Conservation (phyloP, 768 basidiomycete species). For the Naganishia randhawae region DNA sequence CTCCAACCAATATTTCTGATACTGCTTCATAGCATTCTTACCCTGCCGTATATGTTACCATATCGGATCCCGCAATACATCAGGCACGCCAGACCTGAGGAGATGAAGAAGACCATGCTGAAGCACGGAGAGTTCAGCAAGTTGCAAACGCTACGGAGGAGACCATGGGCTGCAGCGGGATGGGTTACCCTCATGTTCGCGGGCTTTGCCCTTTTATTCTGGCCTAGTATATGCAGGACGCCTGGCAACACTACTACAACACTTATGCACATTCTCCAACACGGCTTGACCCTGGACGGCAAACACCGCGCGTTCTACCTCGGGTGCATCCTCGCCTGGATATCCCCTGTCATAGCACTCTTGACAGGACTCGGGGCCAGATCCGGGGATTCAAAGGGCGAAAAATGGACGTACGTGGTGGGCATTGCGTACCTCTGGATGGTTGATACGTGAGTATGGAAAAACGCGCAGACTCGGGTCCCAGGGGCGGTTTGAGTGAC, state of each 20-base stretch:
- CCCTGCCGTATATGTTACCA: conserved; percentile 35
- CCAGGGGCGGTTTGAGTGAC: background rate
- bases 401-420: conserved; percentile 15
- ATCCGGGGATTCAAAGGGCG: background rate
- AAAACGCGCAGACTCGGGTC: background rate
- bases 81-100: background rate
- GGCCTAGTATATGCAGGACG: background rate
- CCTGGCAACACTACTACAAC: background rate
- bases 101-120: conserved; percentile 3
- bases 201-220: conserved; percentile 24
- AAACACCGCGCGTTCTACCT: conserved; percentile 40
- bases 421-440: conserved; percentile 38
- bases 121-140: background rate
- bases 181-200: conserved; percentile 31
- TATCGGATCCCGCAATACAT: conserved; percentile 29
- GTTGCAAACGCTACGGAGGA: conserved; percentile 39
- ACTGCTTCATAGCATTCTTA: conserved; percentile 39
- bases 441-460: conserved; percentile 45
- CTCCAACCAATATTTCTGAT: conserved; percentile 45
- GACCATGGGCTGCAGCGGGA: conserved; percentile 30
- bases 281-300: background rate
- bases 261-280: background rate
- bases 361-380: conserved; percentile 42
- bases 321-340: conserved; percentile 47
- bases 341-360: conserved; percentile 42